Evolutionary conservation across 2,329 filamentous ascomycete species (phyloP).

Genomic region (Claviceps spartinae): DNA sequence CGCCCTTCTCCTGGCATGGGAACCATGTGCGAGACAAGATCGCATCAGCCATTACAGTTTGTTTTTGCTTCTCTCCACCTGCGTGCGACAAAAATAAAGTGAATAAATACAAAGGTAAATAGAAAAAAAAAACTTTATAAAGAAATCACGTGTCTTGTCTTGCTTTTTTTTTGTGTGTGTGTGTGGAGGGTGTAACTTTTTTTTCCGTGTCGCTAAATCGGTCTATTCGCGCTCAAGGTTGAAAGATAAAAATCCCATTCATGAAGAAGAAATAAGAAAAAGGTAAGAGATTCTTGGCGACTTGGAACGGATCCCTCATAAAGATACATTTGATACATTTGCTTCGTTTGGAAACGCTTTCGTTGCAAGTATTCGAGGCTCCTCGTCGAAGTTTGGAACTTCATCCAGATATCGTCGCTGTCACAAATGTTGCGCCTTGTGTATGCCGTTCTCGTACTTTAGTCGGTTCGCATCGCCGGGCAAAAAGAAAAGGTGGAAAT

Average conservation of each 20-base stretch:
- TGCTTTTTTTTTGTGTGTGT: neutral
- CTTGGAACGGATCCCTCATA: neutral
- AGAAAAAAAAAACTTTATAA: neutral
- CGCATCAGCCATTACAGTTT: neutral
- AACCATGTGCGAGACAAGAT: neutral
- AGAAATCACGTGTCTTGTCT: conserved; percentile 2
- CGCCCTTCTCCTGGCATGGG: too few species aligned
- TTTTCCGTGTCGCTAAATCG: neutral
- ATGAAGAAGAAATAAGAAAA: neutral
- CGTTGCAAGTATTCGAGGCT: conserved; percentile 2
- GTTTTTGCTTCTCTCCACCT: neutral
- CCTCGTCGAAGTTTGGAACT: neutral
- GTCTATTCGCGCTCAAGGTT: conserved; percentile 5
- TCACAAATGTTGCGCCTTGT: neutral
- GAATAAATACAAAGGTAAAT: neutral
- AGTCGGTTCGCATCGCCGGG: conserved; percentile 1
- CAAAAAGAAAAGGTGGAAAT: neutral
- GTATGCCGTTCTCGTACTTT: conserved; percentile 1
- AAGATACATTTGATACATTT: neutral
- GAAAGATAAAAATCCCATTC: neutral
- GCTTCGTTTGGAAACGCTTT: neutral
- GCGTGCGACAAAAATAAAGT: neutral
- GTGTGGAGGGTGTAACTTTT: neutral
- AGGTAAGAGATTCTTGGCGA: neutral
- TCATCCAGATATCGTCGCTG: neutral